Conservation (phyloP, 1,284 basidiomycete genomes). For the Austroboletus rostrupii region DNA sequence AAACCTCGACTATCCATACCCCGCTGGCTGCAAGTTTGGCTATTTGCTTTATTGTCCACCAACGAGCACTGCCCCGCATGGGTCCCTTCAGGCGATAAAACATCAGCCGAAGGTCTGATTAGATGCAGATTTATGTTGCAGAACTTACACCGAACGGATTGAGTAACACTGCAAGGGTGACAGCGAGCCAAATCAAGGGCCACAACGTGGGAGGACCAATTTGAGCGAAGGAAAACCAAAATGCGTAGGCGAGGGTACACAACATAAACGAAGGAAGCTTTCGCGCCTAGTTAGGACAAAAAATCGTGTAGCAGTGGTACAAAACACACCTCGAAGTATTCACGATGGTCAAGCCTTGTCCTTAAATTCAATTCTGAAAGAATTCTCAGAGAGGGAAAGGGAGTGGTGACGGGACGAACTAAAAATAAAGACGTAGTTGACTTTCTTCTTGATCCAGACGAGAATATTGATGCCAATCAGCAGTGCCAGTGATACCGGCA, state of each 20-base stretch:
- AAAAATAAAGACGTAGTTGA: slow-evolving; percentile 93
- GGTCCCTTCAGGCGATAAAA: slow-evolving; percentile 11
- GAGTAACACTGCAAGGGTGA: slow-evolving; percentile 59
- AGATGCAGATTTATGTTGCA: neutral
- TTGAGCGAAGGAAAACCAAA: slow-evolving; percentile 80
- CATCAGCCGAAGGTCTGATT: neutral
- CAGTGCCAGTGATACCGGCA: slow-evolving; percentile 77
- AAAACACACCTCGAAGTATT: slow-evolving; percentile 72
- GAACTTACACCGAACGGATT: slow-evolving; percentile 72
- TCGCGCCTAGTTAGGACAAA: slow-evolving; percentile 2
- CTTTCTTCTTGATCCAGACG: slow-evolving; percentile 72
- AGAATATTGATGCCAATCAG: slow-evolving; percentile 80
- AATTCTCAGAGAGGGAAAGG: neutral
- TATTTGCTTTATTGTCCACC: slow-evolving; percentile 73
- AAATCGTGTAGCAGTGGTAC: neutral
- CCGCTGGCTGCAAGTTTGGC: slow-evolving; percentile 70
- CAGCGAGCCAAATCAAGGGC: slow-evolving; percentile 83
- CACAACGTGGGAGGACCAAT: slow-evolving; percentile 59
- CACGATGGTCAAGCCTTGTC: slow-evolving; percentile 72
- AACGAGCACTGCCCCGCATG: slow-evolving; percentile 45
- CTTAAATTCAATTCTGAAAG: slow-evolving; percentile 69
- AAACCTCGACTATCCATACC: slow-evolving; percentile 68
- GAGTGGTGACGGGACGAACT: slow-evolving; percentile 39
- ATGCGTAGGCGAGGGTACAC: slow-evolving; percentile 73
- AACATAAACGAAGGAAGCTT: slow-evolving; percentile 81